Evolutionary conservation across 2,329 filamentous ascomycete genomes (phyloP).

Genomic region (Talaromyces sp.): DNA sequence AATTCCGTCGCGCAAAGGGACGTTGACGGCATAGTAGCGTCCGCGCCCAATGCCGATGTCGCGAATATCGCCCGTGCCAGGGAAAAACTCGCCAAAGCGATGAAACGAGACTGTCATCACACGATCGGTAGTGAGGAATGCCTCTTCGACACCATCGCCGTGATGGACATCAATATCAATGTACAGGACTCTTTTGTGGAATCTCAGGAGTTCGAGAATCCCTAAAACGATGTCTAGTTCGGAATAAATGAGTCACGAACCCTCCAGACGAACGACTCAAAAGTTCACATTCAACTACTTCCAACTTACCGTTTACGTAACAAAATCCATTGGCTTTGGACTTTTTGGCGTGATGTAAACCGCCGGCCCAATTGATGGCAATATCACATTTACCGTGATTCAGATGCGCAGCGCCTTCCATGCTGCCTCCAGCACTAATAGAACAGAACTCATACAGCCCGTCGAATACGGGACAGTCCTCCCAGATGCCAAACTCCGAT

Average conservation of each 20-base stretch:
- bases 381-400: conserved; percentile 65
- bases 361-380: conserved; percentile 82
- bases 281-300: too few species aligned
- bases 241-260: not conserved
- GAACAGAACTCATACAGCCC: conserved; percentile 66
- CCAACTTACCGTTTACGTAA: conserved; percentile 72
- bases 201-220: conserved; percentile 59
- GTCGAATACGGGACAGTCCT: conserved; percentile 61
- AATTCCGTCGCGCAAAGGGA: conserved; percentile 64
- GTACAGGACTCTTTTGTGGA: conserved; percentile 60
- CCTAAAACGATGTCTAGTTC: conserved; percentile 58
- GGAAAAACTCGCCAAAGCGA: conserved; percentile 69
- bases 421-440: conserved; percentile 63
- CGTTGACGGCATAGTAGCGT: conserved; percentile 65
- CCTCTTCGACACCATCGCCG: conserved; percentile 65
- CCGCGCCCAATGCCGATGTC: conserved; percentile 62
- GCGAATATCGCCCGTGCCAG: conserved; percentile 62
- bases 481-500: conserved; percentile 67
- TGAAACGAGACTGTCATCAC: conserved; percentile 69
- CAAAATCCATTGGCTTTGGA: conserved; percentile 94
- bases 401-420: conserved; percentile 65
- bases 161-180: conserved; percentile 65
- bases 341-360: conserved; percentile 93
- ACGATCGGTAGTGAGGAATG: conserved; percentile 65
- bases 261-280: too few species aligned